Conservation (phyloP, 176 grass and related monocot species). For the Triticum dicoccoides region DNA sequence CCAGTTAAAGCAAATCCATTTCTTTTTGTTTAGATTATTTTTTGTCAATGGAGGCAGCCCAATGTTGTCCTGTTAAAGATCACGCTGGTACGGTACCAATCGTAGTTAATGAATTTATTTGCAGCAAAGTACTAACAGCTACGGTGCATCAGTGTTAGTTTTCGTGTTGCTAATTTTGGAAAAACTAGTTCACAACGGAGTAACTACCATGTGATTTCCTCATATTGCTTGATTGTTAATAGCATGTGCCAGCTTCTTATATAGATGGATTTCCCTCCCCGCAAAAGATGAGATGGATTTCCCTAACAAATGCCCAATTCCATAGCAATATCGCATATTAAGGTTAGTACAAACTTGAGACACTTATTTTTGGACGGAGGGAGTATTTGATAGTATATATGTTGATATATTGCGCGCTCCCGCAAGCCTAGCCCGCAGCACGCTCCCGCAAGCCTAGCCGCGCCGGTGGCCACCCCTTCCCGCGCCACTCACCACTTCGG, state of each 20-base stretch:
- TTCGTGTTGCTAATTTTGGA: not conserved
- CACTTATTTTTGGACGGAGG: too few species aligned
- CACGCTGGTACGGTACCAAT: not conserved
- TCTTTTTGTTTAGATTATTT: not conserved
- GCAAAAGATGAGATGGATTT: too few species aligned
- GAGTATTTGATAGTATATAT: too few species aligned
- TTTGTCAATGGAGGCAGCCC: conserved; percentile 10
- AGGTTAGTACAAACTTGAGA: too few species aligned
- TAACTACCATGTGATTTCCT: not conserved
- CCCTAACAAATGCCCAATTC: too few species aligned
- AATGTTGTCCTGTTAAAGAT: not conserved
- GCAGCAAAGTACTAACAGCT: not conserved
- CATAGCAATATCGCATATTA: too few species aligned
- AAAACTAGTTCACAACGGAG: not conserved
- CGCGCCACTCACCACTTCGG: too few species aligned
- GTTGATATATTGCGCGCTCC: too few species aligned
- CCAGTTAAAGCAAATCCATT: not conserved
- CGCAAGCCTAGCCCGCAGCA: too few species aligned
- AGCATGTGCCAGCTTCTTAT: not conserved
- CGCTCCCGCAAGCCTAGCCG: too few species aligned
- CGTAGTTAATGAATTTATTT: not conserved
- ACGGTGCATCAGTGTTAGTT: not conserved
- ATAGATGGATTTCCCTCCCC: too few species aligned
- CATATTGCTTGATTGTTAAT: not conserved
- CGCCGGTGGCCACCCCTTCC: too few species aligned